Conservation (phyloP, 164 flowering plant genomes). For the Vitis riparia region DNA sequence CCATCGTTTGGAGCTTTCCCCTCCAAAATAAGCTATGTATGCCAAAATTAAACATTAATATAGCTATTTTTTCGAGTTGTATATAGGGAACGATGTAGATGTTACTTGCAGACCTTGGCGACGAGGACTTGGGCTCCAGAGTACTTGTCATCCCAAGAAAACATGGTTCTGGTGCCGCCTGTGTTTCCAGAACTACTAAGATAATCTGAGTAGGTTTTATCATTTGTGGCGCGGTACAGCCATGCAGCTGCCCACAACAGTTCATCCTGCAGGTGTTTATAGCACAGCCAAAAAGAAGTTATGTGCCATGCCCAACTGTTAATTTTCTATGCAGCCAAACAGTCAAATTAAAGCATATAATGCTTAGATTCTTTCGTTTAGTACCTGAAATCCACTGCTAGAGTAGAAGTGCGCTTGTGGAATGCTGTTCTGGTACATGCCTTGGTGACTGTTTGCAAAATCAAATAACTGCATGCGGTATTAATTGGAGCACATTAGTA, state of each 20-base stretch:
- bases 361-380: neutral
- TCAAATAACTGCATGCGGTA: conserved; percentile 31
- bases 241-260: conserved; percentile 67
- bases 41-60: neutral
- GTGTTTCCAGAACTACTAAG: conserved; percentile 3
- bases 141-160: conserved; percentile 65
- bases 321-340: neutral
- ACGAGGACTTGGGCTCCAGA: conserved; percentile 46
- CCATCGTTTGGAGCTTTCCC: conserved; percentile 20
- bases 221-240: conserved; percentile 48
- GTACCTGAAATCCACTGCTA: conserved; percentile 38
- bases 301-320: too few relatives aligned
- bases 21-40: conserved; percentile 32
- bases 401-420: conserved; percentile 30
- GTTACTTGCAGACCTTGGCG: conserved; percentile 33
- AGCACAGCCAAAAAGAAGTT: neutral
- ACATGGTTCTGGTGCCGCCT: conserved; percentile 34
- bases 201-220: conserved; percentile 25
- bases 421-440: conserved; percentile 33
- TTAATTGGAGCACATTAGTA: too few relatives aligned
- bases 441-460: conserved; percentile 23
- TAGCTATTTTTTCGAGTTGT: too few relatives aligned
- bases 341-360: neutral
- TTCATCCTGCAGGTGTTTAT: conserved; percentile 34
- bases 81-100: neutral